These are phyloP conservation scores for Sporothrix dimorphospora DNA, from an alignment of 2,329 filamentous ascomycete genomes.

Conservation along the genomic window DNA sequence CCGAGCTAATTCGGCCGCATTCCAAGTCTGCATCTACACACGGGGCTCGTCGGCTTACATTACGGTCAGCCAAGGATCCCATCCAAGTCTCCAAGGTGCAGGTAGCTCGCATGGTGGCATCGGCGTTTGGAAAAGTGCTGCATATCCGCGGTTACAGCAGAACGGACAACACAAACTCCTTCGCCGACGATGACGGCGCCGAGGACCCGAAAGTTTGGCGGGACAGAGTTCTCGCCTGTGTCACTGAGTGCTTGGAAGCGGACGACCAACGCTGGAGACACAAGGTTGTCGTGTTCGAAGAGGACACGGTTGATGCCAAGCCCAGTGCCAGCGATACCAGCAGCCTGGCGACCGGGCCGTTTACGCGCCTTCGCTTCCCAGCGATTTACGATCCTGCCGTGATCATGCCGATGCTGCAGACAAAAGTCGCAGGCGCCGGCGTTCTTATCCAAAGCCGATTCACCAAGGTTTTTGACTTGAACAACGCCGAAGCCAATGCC, in stretches of 20 bases:
- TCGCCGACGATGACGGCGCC: too few relatives aligned
- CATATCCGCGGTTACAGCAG: not conserved
- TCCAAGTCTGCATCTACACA: not conserved
- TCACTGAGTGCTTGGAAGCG: not conserved
- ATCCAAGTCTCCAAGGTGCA: not conserved
- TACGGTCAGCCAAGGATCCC: not conserved
- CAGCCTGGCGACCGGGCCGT: not conserved
- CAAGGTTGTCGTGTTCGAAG: conserved; percentile 1
- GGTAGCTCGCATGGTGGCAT: not conserved
- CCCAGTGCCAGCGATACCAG: not conserved
- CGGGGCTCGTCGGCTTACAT: not conserved
- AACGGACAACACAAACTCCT: not conserved
- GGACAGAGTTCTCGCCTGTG: not conserved
- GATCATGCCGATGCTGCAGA: not conserved
- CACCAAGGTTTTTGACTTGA: not conserved
- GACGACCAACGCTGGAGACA: not conserved
- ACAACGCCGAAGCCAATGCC: not conserved
- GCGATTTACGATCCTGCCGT: not conserved
- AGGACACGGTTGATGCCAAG: not conserved
- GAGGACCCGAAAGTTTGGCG: not conserved
- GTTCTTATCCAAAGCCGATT: not conserved
- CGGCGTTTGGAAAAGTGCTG: not conserved
- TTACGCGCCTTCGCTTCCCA: not conserved
- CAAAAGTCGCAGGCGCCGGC: not conserved
- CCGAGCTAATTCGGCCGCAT: not conserved